Evolutionary conservation across 176 grass and related monocot species (phyloP), one percentile per base, ranked within the genome.

Genomic region (Musa troglodytarum): DNA sequence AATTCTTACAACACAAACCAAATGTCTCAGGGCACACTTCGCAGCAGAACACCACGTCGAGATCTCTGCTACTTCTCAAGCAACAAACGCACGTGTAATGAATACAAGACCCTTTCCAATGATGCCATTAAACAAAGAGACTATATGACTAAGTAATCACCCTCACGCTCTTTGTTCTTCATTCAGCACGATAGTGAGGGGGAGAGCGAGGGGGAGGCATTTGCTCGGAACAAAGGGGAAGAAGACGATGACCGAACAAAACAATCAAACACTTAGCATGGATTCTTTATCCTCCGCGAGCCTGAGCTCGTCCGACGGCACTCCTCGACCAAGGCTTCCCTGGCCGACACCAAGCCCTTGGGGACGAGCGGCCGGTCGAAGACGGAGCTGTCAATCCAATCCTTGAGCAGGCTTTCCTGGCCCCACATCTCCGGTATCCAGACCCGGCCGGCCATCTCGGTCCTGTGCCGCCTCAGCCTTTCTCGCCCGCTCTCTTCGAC

Each of bases 341-440:
- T 20, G 0, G 84, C 84, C 49, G 69, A 69, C 55, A 74, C 16
- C 75, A 82, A 49, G 9, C 75, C 84, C 50, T 79, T 79, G 13
- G 84, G 79, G 8, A 86, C 74, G 17, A 86, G 84, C 22, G 68
- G 74, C 11, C 70, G 51, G 55, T 86, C 84, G 23, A 86, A 77
- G 8, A 74, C 79, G 11, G 65, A 70, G 16, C 53, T 52, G 24
- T 86, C 84, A 3, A 61, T 79, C 77, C 77, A 79, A 11, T 79
- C 77, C 69, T 82, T 82, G 52, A 86, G 65, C 51, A 79, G 70
- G 14, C 69, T 21, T 51, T 86, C 84, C 71, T 86, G 84, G 3
- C 84, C 84, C 84, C 84, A 86, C 2, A 62, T 82, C 65, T 86
- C 84, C 8, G 84, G 84, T 74, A 86, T 86, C 84, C 84, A 78